Base-by-base conservation (phyloP, 306 rosid genomes). In the Canavalia ensiformis region DNA sequence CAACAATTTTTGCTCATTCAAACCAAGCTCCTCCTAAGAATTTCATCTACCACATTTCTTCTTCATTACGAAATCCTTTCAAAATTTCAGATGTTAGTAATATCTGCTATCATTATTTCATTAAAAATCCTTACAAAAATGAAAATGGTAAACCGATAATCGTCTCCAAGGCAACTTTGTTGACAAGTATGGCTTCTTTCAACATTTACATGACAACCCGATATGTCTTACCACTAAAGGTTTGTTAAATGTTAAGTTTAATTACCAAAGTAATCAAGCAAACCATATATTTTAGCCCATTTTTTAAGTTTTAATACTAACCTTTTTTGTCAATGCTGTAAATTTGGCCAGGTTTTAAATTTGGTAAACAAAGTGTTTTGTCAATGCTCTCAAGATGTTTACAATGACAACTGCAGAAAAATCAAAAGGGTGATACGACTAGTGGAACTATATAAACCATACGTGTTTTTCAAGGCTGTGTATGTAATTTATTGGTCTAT, bases 1-100 rank as follows among this genome's bases (percentile, higher is more conserved):
- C 82, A 29, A 77, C 91, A 8, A 87, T 83, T 47, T 82, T 47
- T 4, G 58, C 56, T 31, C 74, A 58, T 69, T 84, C 84, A n/a
- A 66, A 81, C 41, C 44, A 87, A 35, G 12, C 60, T 49, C 6
- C 1, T 44, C 11, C 44, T 0, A 5, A 64, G 3, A 76, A 55
- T 33, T 63, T 56, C 35, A 83, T 88, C 76, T 88, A 83, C 52
- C 91, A 90, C 41, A 52, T 90, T 44, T 75, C 89, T 13, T 84
- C 88, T 1, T 88, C 91, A 0, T 41, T 55, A 2, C 71, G 69
- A 75, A 88, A 84, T 41, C 89, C 90, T 8, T 13, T 88, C 1
- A 83, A 4, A 5, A 28, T 55, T 34, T 62, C 69, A 4, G 9
- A 33, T 8, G 1, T 83, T 10, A 25, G 0, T 47, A 6, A 63